A percentile compares a stretch with the other conserved stretches of the same genome.
Conservation (phyloP, 306 rosid species). For the Malus sylvestris region DNA sequence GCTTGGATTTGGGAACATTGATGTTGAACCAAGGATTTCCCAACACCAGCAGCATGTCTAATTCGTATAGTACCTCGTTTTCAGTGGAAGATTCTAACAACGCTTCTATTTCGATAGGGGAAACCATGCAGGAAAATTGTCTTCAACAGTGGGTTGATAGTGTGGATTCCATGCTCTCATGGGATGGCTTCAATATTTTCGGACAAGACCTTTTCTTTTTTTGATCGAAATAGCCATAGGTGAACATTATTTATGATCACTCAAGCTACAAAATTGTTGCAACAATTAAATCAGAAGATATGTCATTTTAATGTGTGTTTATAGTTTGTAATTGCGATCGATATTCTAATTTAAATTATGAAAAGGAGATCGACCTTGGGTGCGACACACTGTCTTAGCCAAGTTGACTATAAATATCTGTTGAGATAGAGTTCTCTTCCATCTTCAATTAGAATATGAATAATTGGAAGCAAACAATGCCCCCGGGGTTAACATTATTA, state of each 20-base stretch:
- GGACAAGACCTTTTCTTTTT: slow-evolving; percentile 41
- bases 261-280: slow-evolving; percentile 6
- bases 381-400: no score
- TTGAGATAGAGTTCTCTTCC: background rate
- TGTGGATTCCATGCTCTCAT: slow-evolving; percentile 47
- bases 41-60: slow-evolving; percentile 14
- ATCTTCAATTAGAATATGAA: no score
- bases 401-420: background rate
- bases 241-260: slow-evolving; percentile 7
- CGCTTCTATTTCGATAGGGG: slow-evolving; percentile 30
- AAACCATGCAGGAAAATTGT: slow-evolving; percentile 31
- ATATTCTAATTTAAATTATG: no score
- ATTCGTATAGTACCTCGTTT: slow-evolving; percentile 40
- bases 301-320: background rate
- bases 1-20: slow-evolving; percentile 37
- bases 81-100: slow-evolving; percentile 50
- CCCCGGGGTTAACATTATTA: no score
- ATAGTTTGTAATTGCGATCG: background rate
- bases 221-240: slow-evolving; percentile 13
- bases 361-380: no score
- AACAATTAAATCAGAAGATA: background rate
- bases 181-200: slow-evolving; percentile 50
- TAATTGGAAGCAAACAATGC: no score
- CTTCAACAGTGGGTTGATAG: slow-evolving; percentile 43
- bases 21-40: slow-evolving; percentile 43